Evolutionary conservation across 2,329 filamentous ascomycete genomes (phyloP).

Genomic region (Calonectria ilicicola): DNA sequence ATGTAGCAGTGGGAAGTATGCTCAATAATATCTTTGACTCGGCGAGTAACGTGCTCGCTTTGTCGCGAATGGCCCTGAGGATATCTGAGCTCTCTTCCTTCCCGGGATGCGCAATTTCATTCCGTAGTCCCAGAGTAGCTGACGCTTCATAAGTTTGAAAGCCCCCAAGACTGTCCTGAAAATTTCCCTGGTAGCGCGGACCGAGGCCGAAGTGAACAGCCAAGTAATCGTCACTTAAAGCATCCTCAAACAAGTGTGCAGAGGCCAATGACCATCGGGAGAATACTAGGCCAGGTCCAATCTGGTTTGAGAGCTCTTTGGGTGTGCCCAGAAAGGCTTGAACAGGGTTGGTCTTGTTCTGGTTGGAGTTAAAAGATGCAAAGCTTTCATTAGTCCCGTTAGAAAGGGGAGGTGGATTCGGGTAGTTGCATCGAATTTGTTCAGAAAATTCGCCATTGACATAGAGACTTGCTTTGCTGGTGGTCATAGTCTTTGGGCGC

Average conservation of each 20-base stretch:
- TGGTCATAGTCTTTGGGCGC: conserved; percentile 78
- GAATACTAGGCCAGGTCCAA: conserved; percentile 78
- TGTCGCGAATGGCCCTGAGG: conserved; percentile 85
- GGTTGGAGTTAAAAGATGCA: conserved; percentile 73
- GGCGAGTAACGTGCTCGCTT: conserved; percentile 83
- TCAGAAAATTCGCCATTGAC: conserved; percentile 95
- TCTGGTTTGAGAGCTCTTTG: conserved; percentile 81
- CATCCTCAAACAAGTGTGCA: conserved; percentile 88
- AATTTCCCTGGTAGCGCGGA: conserved; percentile 93
- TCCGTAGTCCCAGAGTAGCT: conserved; percentile 88
- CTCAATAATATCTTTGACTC: conserved; percentile 87
- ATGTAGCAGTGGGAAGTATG: conserved; percentile 82
- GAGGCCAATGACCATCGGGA: conserved; percentile 92
- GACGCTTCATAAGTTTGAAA: conserved; percentile 98
- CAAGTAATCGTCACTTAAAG: conserved; percentile 89
- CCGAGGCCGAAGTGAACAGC: conserved; percentile 92
- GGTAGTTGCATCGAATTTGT: conserved; percentile 90
- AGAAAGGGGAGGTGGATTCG: conserved; percentile 76
- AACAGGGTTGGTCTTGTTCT: conserved; percentile 73
- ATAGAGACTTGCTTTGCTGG: conserved; percentile 88
- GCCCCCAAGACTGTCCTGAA: conserved; percentile 94
- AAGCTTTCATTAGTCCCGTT: conserved; percentile 76
- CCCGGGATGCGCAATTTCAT: conserved; percentile 89
- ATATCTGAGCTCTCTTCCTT: conserved; percentile 95
- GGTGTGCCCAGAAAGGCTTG: conserved; percentile 96